These are phyloP conservation scores for Zasmidium angulare DNA, from an alignment of 2,329 filamentous ascomycete species.

Conservation along the genomic window DNA sequence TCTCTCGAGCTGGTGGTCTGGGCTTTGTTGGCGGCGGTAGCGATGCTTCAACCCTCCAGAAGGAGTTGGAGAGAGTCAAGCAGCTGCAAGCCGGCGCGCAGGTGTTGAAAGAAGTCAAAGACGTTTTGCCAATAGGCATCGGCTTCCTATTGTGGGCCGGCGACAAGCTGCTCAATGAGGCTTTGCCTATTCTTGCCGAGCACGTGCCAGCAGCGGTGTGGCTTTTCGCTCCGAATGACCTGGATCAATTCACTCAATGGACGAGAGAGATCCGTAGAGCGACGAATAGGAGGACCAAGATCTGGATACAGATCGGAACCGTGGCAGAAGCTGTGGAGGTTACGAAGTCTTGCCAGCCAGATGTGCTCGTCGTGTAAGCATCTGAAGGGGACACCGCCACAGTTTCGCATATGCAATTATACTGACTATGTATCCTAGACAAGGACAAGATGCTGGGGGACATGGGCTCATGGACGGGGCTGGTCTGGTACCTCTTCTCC, in stretches of 20 bases:
- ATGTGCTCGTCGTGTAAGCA: slow-evolving; percentile 55
- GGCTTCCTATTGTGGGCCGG: slow-evolving; percentile 61
- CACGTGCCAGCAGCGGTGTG: slow-evolving; percentile 60
- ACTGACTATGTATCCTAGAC: slow-evolving; percentile 27
- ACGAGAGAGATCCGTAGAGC: slow-evolving; percentile 31
- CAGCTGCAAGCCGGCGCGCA: slow-evolving; percentile 26
- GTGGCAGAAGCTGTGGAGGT: slow-evolving; percentile 56
- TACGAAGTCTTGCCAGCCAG: slow-evolving; percentile 48
- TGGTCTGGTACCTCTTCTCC: slow-evolving; percentile 57
- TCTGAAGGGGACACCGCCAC: too few species aligned
- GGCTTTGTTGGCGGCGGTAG: slow-evolving; percentile 49
- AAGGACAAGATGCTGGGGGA: slow-evolving; percentile 65
- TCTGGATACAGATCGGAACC: slow-evolving; percentile 64
- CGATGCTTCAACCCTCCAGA: slow-evolving; percentile 37
- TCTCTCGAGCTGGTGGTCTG: slow-evolving; percentile 55
- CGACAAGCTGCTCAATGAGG: slow-evolving; percentile 40
- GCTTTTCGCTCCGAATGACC: slow-evolving; percentile 62
- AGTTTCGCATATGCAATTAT: too few species aligned
- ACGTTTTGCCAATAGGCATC: slow-evolving; percentile 54
- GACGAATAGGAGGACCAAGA: slow-evolving; percentile 41
- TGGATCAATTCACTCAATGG: slow-evolving; percentile 38
- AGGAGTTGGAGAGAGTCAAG: slow-evolving; percentile 31
- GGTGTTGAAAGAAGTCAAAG: slow-evolving; percentile 17
- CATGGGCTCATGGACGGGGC: slow-evolving; percentile 59
- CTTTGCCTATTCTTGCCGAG: slow-evolving; percentile 52